These are phyloP conservation scores for Coniochaeta sp. DNA, from an alignment of 2,329 filamentous ascomycete species.

Conservation along the genomic window DNA sequence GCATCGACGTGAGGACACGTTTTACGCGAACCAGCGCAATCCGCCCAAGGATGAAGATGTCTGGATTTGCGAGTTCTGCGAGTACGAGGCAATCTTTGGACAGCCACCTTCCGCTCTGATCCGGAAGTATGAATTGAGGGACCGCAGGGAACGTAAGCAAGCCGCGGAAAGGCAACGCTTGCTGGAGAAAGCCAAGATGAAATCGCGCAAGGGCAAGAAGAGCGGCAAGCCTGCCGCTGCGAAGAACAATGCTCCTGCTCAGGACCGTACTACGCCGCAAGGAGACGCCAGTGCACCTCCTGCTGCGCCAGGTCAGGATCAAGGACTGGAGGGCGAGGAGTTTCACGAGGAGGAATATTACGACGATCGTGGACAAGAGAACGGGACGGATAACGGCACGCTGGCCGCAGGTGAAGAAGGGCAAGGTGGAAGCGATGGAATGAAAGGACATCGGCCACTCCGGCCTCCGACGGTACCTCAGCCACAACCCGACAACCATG, in stretches of 20 bases:
- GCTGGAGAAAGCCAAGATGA: constrained; percentile 89
- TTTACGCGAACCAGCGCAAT: constrained; percentile 63
- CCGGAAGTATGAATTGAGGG: constrained; percentile 88
- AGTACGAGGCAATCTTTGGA: constrained; percentile 96
- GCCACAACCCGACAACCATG: background rate
- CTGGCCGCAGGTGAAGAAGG: background rate
- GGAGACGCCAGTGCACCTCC: constrained; percentile 1
- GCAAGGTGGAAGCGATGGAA: background rate
- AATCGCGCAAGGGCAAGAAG: constrained; percentile 87
- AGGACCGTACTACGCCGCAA: constrained; percentile 13
- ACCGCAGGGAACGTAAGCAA: constrained; percentile 74
- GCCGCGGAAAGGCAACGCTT: constrained; percentile 79
- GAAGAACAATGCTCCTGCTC: constrained; percentile 18
- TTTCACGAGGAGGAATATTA: constrained; percentile 16
- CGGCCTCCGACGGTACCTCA: background rate
- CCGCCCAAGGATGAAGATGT: constrained; percentile 64
- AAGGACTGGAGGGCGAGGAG: constrained; percentile 11
- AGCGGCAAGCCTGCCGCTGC: constrained; percentile 56
- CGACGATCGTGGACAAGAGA: constrained; percentile 4
- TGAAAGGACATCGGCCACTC: background rate
- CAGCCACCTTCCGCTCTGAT: constrained; percentile 76
- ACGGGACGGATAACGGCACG: background rate
- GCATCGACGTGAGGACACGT: constrained; percentile 50
- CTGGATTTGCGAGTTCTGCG: constrained; percentile 97
- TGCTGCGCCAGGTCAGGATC: background rate